Percentiles rank a stretch among this genome's conserved stretches.
Evolutionary conservation across 257 asterid genomes (phyloP).

Genomic region (Fraxinus cuspidata): DNA sequence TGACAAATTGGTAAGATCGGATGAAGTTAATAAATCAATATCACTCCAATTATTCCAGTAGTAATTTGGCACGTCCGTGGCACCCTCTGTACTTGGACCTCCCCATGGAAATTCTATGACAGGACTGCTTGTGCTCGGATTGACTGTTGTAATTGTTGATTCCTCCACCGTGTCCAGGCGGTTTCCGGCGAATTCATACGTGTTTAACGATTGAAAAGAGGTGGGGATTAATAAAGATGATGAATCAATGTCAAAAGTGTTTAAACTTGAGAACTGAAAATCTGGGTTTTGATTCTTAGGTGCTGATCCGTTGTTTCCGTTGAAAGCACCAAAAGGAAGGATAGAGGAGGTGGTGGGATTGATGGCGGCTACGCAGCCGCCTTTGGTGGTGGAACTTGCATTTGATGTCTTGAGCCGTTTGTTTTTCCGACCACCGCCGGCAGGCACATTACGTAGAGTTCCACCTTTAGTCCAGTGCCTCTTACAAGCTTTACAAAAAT

Average conservation of each 20-base stretch:
- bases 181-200: slow-evolving; percentile 28
- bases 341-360: slow-evolving; percentile 5
- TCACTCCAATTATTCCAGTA: slow-evolving; percentile 35
- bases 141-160: slow-evolving; percentile 41
- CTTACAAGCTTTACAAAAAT: slow-evolving; percentile 74
- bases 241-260: slow-evolving; percentile 33
- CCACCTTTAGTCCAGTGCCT: slow-evolving; percentile 90
- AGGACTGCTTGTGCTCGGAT: slow-evolving; percentile 31
- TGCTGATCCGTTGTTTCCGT: slow-evolving; percentile 12
- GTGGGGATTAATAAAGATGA: slow-evolving; percentile 23
- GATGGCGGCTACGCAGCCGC: not conserved
- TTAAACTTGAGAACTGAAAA: slow-evolving; percentile 39
- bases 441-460: slow-evolving; percentile 68
- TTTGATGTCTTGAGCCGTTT: slow-evolving; percentile 47
- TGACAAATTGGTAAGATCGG: slow-evolving; percentile 32
- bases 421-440: slow-evolving; percentile 74
- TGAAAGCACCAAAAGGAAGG: not conserved
- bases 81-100: slow-evolving; percentile 32
- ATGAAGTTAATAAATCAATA: slow-evolving; percentile 38
- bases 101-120: slow-evolving; percentile 38
- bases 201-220: slow-evolving; percentile 5
- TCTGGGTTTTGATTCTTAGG: slow-evolving; percentile 22
- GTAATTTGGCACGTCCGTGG: slow-evolving; percentile 30
- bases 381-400: not conserved
- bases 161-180: slow-evolving; percentile 44